Evolutionary conservation across 306 rosid genomes (phyloP).

Genomic region (Cicer yamashitae): DNA sequence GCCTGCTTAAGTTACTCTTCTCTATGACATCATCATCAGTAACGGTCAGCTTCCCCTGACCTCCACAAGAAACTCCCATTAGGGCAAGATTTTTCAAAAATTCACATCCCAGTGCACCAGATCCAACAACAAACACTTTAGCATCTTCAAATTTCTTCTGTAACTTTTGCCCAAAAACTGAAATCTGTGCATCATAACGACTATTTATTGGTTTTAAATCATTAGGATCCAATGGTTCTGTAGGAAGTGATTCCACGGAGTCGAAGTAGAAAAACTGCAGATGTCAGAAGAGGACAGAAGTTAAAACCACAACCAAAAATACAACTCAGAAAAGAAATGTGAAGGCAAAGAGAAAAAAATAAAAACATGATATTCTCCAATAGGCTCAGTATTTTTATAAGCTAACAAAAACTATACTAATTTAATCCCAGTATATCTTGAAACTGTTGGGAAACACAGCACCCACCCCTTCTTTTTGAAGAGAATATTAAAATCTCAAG

Average conservation of each 20-base stretch:
- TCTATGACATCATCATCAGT: conserved; percentile 99
- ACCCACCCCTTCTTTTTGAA: not conserved
- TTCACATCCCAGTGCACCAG: conserved; percentile 98
- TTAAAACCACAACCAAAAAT: conserved; percentile 38
- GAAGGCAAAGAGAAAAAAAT: not conserved
- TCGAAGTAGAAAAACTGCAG: conserved; percentile 95
- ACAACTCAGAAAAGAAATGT: not conserved
- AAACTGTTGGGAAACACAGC: not conserved
- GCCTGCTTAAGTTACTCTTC: conserved; percentile 97
- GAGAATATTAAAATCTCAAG: not conserved
- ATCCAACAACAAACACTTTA: conserved; percentile 81
- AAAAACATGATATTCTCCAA: conserved; percentile 14
- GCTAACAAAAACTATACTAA: conserved; percentile 27
- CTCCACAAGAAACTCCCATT: conserved; percentile 97
- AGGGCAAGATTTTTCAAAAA: conserved; percentile 86
- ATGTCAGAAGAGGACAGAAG: conserved; percentile 42
- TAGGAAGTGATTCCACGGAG: conserved; percentile 92
- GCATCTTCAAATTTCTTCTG: conserved; percentile 95
- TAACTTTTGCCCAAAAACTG: conserved; percentile 88
- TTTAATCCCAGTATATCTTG: conserved; percentile 14
- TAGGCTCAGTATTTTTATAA: not conserved
- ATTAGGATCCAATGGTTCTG: conserved; percentile 74
- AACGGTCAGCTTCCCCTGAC: conserved; percentile 74
- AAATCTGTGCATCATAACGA: conserved; percentile 97
- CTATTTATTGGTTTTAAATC: conserved; percentile 80